Percentiles rank a stretch among this genome's conserved stretches.
Conservation (phyloP, 2,329 filamentous ascomycete genomes). For the Cytospora mali region DNA sequence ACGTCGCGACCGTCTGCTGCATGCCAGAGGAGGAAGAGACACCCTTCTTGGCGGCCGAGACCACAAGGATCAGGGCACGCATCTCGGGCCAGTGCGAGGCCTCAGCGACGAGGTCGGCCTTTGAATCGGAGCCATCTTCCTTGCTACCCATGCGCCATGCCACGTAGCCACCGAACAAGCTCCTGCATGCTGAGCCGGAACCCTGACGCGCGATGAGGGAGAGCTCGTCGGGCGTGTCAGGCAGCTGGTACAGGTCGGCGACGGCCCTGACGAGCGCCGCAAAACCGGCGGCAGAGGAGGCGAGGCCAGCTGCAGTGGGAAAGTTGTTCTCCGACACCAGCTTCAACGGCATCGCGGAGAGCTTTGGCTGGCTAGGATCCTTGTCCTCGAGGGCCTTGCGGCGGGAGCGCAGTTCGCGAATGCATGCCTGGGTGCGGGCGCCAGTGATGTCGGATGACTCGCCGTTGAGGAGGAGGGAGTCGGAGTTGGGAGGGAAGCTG, state of each 20-base stretch:
- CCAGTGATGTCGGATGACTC: slow-evolving; percentile 81
- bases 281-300: slow-evolving; percentile 70
- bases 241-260: slow-evolving; percentile 87
- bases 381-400: slow-evolving; percentile 74
- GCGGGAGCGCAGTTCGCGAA: slow-evolving; percentile 79
- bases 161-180: slow-evolving; percentile 92
- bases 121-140: slow-evolving; percentile 80
- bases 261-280: slow-evolving; percentile 79
- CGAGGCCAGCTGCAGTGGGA: slow-evolving; percentile 91
- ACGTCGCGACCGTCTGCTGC: slow-evolving; percentile 94
- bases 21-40: slow-evolving; percentile 92
- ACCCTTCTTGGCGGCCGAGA: slow-evolving; percentile 91
- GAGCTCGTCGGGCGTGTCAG: slow-evolving; percentile 78
- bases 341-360: slow-evolving; percentile 75
- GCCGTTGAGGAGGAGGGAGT: slow-evolving; percentile 84
- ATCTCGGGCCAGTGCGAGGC: slow-evolving; percentile 94
- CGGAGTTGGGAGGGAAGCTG: slow-evolving; percentile 56
- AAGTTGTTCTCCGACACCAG: slow-evolving; percentile 99
- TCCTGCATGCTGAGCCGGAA: slow-evolving; percentile 91
- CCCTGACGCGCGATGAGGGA: slow-evolving; percentile 90
- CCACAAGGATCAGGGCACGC: slow-evolving; percentile 89
- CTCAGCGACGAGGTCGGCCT: slow-evolving; percentile 85
- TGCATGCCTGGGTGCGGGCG: slow-evolving; percentile 90
- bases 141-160: slow-evolving; percentile 83
- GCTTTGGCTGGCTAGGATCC: slow-evolving; percentile 76